Percentiles rank a stretch among this genome's conserved stretches.
Evolutionary conservation across 176 grass and related monocot species (phyloP).

Genomic region (Aegilops tauschii): DNA sequence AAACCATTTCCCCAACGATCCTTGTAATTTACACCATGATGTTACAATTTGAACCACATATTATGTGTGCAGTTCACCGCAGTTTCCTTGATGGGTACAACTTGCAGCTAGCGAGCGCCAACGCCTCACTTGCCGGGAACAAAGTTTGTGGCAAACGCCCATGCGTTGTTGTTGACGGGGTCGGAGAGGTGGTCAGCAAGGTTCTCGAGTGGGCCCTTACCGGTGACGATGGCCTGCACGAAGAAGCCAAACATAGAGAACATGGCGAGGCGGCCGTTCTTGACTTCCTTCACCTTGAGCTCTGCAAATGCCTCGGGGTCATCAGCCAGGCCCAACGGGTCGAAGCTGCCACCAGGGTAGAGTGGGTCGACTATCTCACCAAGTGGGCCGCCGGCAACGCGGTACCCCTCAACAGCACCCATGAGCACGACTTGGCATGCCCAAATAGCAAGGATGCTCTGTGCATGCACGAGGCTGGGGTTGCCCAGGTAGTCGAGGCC

Average conservation of each 20-base stretch:
- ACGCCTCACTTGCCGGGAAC: slow-evolving; percentile 46
- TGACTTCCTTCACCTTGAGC: slow-evolving; percentile 72
- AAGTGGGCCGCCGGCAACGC: slow-evolving; percentile 54
- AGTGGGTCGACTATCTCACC: slow-evolving; percentile 58
- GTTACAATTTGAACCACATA: no score
- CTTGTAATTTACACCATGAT: no score
- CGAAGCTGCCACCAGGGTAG: slow-evolving; percentile 67
- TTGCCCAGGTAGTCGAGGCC: slow-evolving; percentile 72
- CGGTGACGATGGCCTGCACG: slow-evolving; percentile 65
- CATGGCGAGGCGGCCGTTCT: slow-evolving; percentile 65
- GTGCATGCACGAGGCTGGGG: slow-evolving; percentile 66
- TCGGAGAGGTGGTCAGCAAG: slow-evolving; percentile 61
- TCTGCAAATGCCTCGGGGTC: slow-evolving; percentile 59
- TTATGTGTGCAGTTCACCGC: no score
- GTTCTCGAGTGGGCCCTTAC: slow-evolving; percentile 67
- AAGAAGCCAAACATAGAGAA: slow-evolving; percentile 80
- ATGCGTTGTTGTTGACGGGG: slow-evolving; percentile 70
- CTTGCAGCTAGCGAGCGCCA: no score
- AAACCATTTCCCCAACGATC: no score
- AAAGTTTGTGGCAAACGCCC: slow-evolving; percentile 72
- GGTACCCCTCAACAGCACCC: slow-evolving; percentile 65
- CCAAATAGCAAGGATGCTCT: slow-evolving; percentile 79
- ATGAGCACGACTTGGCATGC: slow-evolving; percentile 49
- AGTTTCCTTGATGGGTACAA: no score
- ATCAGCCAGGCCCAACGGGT: slow-evolving; percentile 56